Percentiles rank a stretch among this genome's conserved stretches.
These are phyloP conservation scores for Termitomyces bulborhizus DNA, from an alignment of 768 basidiomycete genomes.

Conservation along the genomic window DNA sequence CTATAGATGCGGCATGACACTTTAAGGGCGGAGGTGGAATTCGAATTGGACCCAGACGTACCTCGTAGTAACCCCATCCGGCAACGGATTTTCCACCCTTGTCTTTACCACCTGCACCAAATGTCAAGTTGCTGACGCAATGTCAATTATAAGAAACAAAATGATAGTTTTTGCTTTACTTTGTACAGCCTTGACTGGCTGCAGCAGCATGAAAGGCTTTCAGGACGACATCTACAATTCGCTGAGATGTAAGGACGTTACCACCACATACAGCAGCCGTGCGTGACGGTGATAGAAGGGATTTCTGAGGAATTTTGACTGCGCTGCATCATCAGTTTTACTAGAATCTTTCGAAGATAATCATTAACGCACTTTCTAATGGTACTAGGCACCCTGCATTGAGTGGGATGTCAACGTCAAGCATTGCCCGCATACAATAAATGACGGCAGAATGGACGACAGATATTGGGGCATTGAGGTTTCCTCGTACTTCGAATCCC, in stretches of 20 bases:
- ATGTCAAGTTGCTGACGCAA: slow-evolving; percentile 69
- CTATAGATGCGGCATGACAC: slow-evolving; percentile 29
- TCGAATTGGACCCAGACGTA: slow-evolving; percentile 17
- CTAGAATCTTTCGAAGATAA: not conserved
- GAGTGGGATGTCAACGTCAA: slow-evolving; percentile 82
- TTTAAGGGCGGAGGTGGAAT: slow-evolving; percentile 6
- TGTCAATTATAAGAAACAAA: slow-evolving; percentile 6
- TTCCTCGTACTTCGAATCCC: slow-evolving; percentile 78
- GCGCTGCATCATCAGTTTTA: slow-evolving; percentile 1
- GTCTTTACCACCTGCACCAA: slow-evolving; percentile 85
- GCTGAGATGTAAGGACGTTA: slow-evolving; percentile 85
- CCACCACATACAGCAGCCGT: slow-evolving; percentile 92
- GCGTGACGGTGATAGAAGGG: slow-evolving; percentile 72
- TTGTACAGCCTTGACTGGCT: slow-evolving; percentile 91
- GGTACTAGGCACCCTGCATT: slow-evolving; percentile 94
- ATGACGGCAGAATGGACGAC: slow-evolving; percentile 87
- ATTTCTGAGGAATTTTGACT: slow-evolving; percentile 80
- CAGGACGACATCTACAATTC: slow-evolving; percentile 92
- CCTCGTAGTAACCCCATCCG: slow-evolving; percentile 92
- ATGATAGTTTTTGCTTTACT: slow-evolving; percentile 41
- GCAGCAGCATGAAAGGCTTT: slow-evolving; percentile 90
- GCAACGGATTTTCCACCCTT: slow-evolving; percentile 65
- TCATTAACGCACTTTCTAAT: slow-evolving; percentile 50
- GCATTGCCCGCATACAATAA: slow-evolving; percentile 85
- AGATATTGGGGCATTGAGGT: slow-evolving; percentile 79